Evolutionary conservation across 495 filamentous ascomycete species (phyloP), one percentile per base, ranked within the genome.

Genomic region (Sporormia fimetaria): DNA sequence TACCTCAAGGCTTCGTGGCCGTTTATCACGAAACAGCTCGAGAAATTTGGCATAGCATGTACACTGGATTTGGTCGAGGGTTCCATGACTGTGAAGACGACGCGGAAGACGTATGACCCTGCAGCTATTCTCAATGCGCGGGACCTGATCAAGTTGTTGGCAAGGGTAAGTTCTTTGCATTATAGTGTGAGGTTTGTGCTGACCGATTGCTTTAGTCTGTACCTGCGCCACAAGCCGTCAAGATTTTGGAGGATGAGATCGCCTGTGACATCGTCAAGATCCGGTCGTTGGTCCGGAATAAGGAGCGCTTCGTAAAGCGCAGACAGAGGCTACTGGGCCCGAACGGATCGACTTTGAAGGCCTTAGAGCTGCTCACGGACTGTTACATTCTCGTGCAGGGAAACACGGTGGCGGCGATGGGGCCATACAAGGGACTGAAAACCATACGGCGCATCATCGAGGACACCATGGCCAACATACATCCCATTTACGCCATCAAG

Each of bases 351-450:
- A 94, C 87, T 5, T 65, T 96, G 31, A 99, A 96, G 58, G 92
- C 90, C 6, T 67, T 99, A 30, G 87, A 99, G 62, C 72, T 99
- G n/a, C 74, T 99, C 27, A 96, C 90, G 8, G 69, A 77, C 52
- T 87, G 80, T 43, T 99, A 95, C 60, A 83, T 99, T 46, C 72
- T 95, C 31, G 90, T 99, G 1, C 90, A 99, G 64, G 90, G 90
- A 51, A 96, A 95, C 65, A 96, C 90, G 0, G 90, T 99, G 20
- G 71, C 76, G 16, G 81, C 75, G 4, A 95, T 98, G 81, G 92
- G 92, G 0, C 73, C 73, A 0, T 94, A 77, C 65, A 92, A 93
- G 61, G 86, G 87, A 10, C 62, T 99, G 29, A 96, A 96, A 62
- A 87, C 95, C 57, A 77, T 94, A 8, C 79, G 92, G 34, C 69